phyloP scores from a whole-genome alignment of 768 basidiomycete genomes.

The Boletus insuetus region DNA sequence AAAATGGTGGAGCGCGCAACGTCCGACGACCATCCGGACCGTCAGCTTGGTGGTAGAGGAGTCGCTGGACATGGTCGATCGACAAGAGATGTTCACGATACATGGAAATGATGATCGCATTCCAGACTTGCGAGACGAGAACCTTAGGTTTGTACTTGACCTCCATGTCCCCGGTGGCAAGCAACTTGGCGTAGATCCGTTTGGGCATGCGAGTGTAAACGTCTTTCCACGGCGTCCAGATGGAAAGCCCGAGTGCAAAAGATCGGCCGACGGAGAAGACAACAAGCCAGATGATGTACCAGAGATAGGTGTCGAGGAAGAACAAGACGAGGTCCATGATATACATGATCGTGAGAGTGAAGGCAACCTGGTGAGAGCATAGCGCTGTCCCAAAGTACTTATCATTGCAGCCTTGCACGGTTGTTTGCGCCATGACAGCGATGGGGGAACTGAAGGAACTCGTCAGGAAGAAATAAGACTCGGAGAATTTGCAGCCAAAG shows the following conservation, averaged over 20 bases:
- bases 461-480: constrained; percentile 98
- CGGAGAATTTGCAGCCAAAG: constrained; percentile 94
- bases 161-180: constrained; percentile 97
- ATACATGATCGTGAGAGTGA: constrained; percentile 97
- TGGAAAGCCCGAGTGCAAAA: constrained; percentile 89
- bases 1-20: constrained; percentile 95
- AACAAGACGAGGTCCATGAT: constrained; percentile 96
- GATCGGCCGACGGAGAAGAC: constrained; percentile 90
- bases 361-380: constrained; percentile 91
- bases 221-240: constrained; percentile 99
- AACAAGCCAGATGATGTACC: constrained; percentile 99
- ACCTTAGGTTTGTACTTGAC: constrained; percentile 99
- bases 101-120: constrained; percentile 99
- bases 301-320: constrained; percentile 99
- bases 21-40: constrained; percentile 85
- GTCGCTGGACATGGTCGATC: constrained; percentile 96
- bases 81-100: constrained; percentile 97
- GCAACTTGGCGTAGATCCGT: constrained; percentile 94
- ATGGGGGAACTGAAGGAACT: constrained; percentile 96
- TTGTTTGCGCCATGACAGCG: constrained; percentile 94
- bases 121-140: constrained; percentile 98
- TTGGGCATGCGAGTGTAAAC: constrained; percentile 95
- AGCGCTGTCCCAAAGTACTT: constrained; percentile 74
- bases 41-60: constrained; percentile 96
- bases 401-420: constrained; percentile 88